Evolutionary conservation across 2,329 filamentous ascomycete genomes (phyloP), one percentile per base, ranked within the genome.

Genomic region (Fusarium floridanum): DNA sequence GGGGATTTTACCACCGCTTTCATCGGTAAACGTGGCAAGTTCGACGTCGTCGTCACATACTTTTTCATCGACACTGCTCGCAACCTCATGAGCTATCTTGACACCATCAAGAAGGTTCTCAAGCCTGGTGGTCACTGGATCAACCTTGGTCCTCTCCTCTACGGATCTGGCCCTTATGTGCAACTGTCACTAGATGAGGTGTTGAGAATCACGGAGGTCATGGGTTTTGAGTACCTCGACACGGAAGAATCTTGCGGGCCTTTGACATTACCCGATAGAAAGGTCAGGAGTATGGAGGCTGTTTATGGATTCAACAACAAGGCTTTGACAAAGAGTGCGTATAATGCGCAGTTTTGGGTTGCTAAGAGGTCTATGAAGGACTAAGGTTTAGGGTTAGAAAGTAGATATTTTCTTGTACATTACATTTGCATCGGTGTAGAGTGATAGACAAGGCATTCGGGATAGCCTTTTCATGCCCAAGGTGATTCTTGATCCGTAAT

Each of bases 51-150:
- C 0, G 78, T 90, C 0, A 90, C 89, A 0, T 85, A 90, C 50
- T 91, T 90, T 80, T 91, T 91, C 80, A 90, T 91, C 72, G 89
- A 91, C 75, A 91, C 89, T 0, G 89, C 89, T 0, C 84, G 88
- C 1, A 91, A 91, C 64, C 77, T 90, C 1, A 83, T 90, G 77
- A 80, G 76, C 0, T 91, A 91, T 69, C 82, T 91, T 7, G 87
- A 90, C 39, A 89, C 85, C 0, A 90, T 90, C 50, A 82, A 86
- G 60, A 78, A 78, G 0, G 74, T 88, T 0, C 82, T 91, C 4
- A 84, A 81, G 50, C 76, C 79, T 0, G 88, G 87, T 0, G 89
- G 88, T 0, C 77, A 82, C 39, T 90, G 89, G 89, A 79, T 91
- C 27, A 91, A 91, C 60, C 83, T 90, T 0, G 89, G 88, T 0